These are phyloP conservation scores for Trichoderma semiorbis DNA, from an alignment of 2,329 filamentous ascomycete genomes.

Conservation along the genomic window DNA sequence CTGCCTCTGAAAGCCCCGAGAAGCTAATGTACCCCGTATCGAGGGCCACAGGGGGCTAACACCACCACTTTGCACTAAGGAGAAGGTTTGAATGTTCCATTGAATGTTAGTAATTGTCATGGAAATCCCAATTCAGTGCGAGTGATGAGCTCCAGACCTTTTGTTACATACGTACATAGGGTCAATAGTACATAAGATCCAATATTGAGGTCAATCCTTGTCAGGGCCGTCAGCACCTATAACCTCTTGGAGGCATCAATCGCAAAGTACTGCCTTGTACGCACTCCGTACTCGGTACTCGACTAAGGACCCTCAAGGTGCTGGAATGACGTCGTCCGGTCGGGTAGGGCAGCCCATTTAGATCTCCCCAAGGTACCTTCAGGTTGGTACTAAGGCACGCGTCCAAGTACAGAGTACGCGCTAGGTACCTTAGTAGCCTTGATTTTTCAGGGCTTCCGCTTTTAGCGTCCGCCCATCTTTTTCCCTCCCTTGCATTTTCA, in stretches of 20 bases:
- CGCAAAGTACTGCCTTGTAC: neutral
- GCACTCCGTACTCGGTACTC: neutral
- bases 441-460: neutral
- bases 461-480: neutral
- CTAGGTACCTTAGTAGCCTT: neutral
- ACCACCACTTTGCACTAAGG: neutral
- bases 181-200: neutral
- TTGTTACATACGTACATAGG: neutral
- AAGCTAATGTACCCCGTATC: slow-evolving; percentile 11
- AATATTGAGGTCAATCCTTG: neutral
- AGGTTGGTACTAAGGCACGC: neutral
- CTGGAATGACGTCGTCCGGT: slow-evolving; percentile 7
- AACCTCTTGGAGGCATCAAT: neutral
- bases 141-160: neutral
- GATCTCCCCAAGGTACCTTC: neutral
- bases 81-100: neutral
- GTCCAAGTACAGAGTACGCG: neutral
- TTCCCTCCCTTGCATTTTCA: neutral
- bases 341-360: neutral
- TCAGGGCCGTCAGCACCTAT: neutral
- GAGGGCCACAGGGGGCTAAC: neutral
- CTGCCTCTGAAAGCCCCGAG: neutral
- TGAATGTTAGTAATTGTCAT: neutral
- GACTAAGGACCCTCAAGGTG: neutral
- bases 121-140: neutral